phyloP scores from a whole-genome alignment of 805 yeast genomes.

The Lachancea sp. region DNA sequence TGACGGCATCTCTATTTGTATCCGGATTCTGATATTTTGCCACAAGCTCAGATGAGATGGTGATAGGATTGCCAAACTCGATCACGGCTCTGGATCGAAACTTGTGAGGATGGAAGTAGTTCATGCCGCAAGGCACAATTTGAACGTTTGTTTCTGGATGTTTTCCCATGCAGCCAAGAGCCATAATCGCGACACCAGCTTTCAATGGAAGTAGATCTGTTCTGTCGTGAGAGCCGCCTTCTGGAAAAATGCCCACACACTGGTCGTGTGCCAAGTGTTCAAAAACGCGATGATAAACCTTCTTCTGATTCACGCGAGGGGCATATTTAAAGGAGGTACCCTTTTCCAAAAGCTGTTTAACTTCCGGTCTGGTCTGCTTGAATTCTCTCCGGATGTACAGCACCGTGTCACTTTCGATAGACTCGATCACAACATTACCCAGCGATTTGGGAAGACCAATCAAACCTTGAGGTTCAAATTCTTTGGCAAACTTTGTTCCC shows the following conservation, averaged over 20 bases:
- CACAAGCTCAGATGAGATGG: slow-evolving; percentile 55
- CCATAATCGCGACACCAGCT: slow-evolving; percentile 98
- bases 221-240: slow-evolving; percentile 97
- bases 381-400: slow-evolving; percentile 65
- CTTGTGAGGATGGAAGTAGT: slow-evolving; percentile 92
- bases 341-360: slow-evolving; percentile 36
- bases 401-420: slow-evolving; percentile 67
- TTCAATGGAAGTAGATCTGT: slow-evolving; percentile 86
- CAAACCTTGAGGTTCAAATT: slow-evolving; percentile 60
- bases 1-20: slow-evolving; percentile 65
- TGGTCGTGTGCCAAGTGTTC: slow-evolving; percentile 73
- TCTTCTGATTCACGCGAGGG: slow-evolving; percentile 75
- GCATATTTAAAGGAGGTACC: slow-evolving; percentile 68
- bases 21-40: slow-evolving; percentile 57
- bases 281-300: slow-evolving; percentile 79
- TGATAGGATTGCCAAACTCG: slow-evolving; percentile 87
- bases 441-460: slow-evolving; percentile 70
- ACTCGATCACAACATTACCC: slow-evolving; percentile 68
- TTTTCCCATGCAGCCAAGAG: slow-evolving; percentile 82
- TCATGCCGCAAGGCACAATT: slow-evolving; percentile 96
- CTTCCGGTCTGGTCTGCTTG: slow-evolving; percentile 41
- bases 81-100: slow-evolving; percentile 93
- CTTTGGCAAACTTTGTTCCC: slow-evolving; percentile 57
- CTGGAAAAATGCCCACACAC: slow-evolving; percentile 91
- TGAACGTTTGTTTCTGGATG: slow-evolving; percentile 71